Conservation (phyloP, 306 rosid genomes). For the Cucurbita moschata region DNA sequence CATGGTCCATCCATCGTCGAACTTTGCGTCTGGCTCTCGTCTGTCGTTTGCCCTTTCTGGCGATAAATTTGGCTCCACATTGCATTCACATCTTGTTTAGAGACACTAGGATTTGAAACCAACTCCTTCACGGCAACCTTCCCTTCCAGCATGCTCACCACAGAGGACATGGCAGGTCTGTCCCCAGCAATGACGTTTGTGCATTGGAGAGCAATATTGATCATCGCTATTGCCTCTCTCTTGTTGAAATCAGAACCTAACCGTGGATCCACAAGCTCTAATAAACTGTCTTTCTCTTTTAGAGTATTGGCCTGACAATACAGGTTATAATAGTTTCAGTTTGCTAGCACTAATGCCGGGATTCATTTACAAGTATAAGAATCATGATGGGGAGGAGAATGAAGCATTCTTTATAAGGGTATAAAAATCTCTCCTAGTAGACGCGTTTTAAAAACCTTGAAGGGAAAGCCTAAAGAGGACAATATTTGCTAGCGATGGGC, state of each 20-base stretch:
- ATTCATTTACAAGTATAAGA: not conserved
- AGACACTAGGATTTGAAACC: not conserved
- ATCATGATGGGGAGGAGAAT: not conserved
- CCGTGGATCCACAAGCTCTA: constrained; percentile 30
- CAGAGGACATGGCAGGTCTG: constrained; percentile 31
- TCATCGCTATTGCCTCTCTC: constrained; percentile 18
- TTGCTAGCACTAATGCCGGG: not conserved
- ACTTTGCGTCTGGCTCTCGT: not conserved
- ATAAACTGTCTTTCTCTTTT: constrained; percentile 14
- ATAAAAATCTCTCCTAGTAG: too few species aligned
- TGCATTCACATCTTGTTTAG: not conserved
- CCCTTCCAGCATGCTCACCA: constrained; percentile 24
- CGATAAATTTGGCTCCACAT: constrained; percentile 2
- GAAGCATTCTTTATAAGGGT: too few species aligned
- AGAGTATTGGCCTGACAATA: constrained; percentile 19
- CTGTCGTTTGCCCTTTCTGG: not conserved
- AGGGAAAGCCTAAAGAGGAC: too few species aligned
- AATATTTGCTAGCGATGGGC: too few species aligned
- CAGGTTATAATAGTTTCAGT: not conserved
- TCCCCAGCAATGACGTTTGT: constrained; percentile 10
- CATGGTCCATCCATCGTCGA: not conserved
- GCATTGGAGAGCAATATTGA: constrained; percentile 30
- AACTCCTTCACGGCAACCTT: constrained; percentile 6
- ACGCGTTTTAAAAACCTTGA: too few species aligned
- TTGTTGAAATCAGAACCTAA: constrained; percentile 19